Conservation (phyloP, 73 alveolate genomes). For the Blepharisma stoltei region DNA sequence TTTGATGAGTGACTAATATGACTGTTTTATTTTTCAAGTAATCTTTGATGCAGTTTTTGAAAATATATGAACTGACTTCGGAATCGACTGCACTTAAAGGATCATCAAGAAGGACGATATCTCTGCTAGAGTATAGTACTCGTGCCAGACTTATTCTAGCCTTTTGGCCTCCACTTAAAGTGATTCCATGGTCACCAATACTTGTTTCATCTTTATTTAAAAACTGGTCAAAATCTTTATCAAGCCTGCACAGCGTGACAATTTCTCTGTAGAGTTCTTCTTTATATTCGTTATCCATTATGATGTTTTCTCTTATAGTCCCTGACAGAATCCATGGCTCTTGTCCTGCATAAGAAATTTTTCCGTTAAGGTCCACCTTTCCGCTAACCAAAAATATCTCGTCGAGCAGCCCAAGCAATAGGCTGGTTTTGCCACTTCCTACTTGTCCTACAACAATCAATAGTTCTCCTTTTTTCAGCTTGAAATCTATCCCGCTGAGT, state of each 20-base stretch:
- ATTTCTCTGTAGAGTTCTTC: conserved; percentile 66
- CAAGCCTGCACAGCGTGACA: conserved; percentile 66
- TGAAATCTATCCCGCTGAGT: conserved; percentile 48
- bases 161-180: conserved; percentile 84
- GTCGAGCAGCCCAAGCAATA: conserved; percentile 59
- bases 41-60: conserved; percentile 33
- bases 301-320: conserved; percentile 77
- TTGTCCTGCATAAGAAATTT: conserved; percentile 77
- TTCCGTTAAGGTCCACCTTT: conserved; percentile 33
- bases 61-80: conserved; percentile 46
- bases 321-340: conserved; percentile 83
- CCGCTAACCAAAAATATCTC: conserved; percentile 43
- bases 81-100: conserved; percentile 76
- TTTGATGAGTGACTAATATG: conserved; percentile 46
- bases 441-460: conserved; percentile 78
- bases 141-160: conserved; percentile 87
- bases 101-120: conserved; percentile 62
- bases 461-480: conserved; percentile 57
- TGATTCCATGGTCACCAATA: conserved; percentile 78
- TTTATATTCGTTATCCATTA: conserved; percentile 60
- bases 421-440: conserved; percentile 86
- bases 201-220: conserved; percentile 60
- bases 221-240: conserved; percentile 66
- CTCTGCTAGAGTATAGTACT: conserved; percentile 74
- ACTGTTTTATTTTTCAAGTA: conserved; percentile 29